Base-by-base conservation (phyloP, 768 basidiomycete species). In the Leccinum aurantiacum region DNA sequence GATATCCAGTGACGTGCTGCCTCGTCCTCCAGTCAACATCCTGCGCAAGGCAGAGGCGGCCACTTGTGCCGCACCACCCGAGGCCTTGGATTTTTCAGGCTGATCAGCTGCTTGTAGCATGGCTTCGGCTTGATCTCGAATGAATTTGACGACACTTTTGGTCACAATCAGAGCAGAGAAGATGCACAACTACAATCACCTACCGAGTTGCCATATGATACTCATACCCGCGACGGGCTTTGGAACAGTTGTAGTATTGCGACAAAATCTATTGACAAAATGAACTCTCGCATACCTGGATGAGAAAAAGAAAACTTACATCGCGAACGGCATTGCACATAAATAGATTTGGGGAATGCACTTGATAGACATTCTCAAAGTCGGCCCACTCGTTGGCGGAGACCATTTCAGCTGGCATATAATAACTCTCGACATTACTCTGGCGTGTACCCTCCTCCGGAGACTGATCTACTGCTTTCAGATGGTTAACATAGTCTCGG, bases 341-440 rank as follows among this genome's bases (percentile, higher is more conserved):
- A 66, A 86, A 87, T 50, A 96, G 80, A 52, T 85, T 88, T 1
- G 94, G 95, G 61, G 85, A 89, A 73, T 97, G 94, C 15, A 94
- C 82, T 68, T 96, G 91, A 69, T 95, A 93, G 25, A 95, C 93
- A 66, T 95, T 91, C 69, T 91, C 88, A 74, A 96, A 98, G 60
- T 87, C 84, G 2, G 82, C 83, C 89, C 85, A 88, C 67, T 92
- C 90, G 24, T 84, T 78, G 27, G 86, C 78, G 11, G 86, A 84
- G 35, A 88, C 81, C 48, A 84, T 81, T 65, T 89, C 86, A 13
- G 85, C 79, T 31, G 88, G 87, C 74, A 90, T 83, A 58, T 85
- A 80, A 65, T 89, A 89, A 56, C 77, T 82, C 56, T 80, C 76
- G 11, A 72, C 67, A 31, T 75, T 74, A 47, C 72, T 75, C 61